Evolutionary conservation across 1,139 yeast species (phyloP).

Genomic region (Sugiyamaella grinbergsii): DNA sequence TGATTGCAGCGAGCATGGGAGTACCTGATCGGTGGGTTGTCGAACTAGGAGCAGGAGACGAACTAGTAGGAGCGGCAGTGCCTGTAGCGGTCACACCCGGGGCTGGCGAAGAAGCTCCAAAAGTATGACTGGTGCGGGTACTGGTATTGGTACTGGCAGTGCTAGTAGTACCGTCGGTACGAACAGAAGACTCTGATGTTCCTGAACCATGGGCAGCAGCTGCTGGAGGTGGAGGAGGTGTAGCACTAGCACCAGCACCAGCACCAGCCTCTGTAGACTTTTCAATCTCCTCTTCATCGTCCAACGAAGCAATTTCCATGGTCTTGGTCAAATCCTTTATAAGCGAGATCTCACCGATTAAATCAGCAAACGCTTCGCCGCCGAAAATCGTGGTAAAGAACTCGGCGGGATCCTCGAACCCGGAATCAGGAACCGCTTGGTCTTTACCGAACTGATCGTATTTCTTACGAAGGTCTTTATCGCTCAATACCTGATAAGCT

Average conservation of each 20-base stretch:
- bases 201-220: conserved; percentile 14
- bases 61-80: conserved; percentile 15
- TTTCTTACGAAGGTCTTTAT: conserved; percentile 67
- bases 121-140: conserved; percentile 7
- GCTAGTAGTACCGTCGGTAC: not conserved
- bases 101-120: conserved; percentile 11
- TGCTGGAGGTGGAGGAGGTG: conserved; percentile 11
- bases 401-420: conserved; percentile 89
- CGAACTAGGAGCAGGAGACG: conserved; percentile 14
- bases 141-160: conserved; percentile 18
- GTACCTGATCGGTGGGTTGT: conserved; percentile 1
- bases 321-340: conserved; percentile 77
- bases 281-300: conserved; percentile 64
- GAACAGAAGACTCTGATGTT: conserved; percentile 11
- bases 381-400: conserved; percentile 87
- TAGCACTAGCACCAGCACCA: conserved; percentile 18
- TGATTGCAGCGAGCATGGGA: conserved; percentile 11
- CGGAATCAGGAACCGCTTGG: conserved; percentile 75
- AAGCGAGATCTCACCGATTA: conserved; percentile 89
- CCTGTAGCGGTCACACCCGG: not conserved
- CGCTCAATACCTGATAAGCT: conserved; percentile 63
- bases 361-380: conserved; percentile 84
- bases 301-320: conserved; percentile 69
- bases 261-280: conserved; percentile 19
- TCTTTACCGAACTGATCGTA: conserved; percentile 89